Evolutionary conservation across 2,329 filamentous ascomycete genomes (phyloP), one percentile per base, ranked within the genome.

Genomic region (Clonostachys chloroleuca): DNA sequence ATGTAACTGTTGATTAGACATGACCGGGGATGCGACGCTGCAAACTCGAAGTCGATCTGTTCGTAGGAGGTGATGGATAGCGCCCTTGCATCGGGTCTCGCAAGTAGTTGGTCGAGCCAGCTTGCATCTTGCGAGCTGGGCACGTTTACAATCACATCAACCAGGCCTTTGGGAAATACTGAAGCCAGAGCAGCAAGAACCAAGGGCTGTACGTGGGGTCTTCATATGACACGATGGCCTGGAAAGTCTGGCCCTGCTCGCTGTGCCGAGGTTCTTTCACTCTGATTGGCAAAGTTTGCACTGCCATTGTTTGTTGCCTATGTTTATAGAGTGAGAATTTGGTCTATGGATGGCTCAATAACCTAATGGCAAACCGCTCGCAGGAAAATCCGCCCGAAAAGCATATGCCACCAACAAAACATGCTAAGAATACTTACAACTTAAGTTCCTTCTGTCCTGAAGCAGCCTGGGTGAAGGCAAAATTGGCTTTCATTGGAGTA

Each of bases 61-160:
- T 99, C 94, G 68, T 99, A 99, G 34, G 87, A 81, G 3, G 83
- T 80, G 61, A 95, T 92, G 64, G 96, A 88, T 3, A 99, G 74
- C 5, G 90, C 59, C 24, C 73, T 55, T 69, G 75, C 52, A 9
- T 56, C 56, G 2, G 59, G 45, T 2, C 55, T 52, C 68, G 61
- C 6, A 77, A 50, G 10, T 72, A 54, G 3, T 58, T 54, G 5
- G 60, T 30, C 9, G 24, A 30, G 24, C 49, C 1, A 78, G 60
- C 2, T 66, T 62, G 40, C 68, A 53, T 30, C 24, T 30, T 30
- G 24, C 24, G 63, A 63, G 39, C 62, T 58, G 10, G 61, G 52
- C 9, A 64, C 45, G 72, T 54, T 73, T 62, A 54, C 74, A 45
- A 88, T 75, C 43, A 85, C 63, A 30, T 78, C 74, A 61, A 81